These are phyloP conservation scores for Coprinellus micaceus DNA, from an alignment of 768 basidiomycete species.

Conservation along the genomic window DNA sequence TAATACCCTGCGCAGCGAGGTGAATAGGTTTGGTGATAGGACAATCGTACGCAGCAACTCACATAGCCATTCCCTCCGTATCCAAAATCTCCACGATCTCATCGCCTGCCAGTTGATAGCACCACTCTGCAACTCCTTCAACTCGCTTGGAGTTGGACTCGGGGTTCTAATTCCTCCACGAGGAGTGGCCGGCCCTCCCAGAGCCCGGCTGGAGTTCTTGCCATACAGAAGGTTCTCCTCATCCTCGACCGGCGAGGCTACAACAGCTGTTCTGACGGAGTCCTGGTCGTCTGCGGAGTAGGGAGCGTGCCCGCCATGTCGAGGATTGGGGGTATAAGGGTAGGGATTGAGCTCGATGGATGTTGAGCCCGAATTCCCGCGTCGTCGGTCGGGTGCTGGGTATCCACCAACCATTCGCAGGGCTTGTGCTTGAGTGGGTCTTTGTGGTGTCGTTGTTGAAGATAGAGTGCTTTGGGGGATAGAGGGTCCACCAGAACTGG, in stretches of 20 bases:
- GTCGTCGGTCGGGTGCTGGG: neutral
- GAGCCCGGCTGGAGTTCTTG: too few species aligned
- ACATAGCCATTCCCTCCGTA: conserved; percentile 57
- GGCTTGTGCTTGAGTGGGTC: neutral
- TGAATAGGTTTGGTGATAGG: neutral
- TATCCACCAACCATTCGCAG: neutral
- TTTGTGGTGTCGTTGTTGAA: too few species aligned
- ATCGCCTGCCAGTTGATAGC: conserved; percentile 46
- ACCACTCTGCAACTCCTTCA: conserved; percentile 36
- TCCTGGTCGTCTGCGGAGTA: neutral
- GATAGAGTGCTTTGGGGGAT: too few species aligned
- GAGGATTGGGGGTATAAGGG: neutral
- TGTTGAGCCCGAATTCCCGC: neutral
- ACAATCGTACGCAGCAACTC: conserved; percentile 21
- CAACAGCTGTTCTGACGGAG: neutral
- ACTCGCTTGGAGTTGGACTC: conserved; percentile 64
- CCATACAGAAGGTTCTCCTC: too few species aligned
- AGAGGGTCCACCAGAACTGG: too few species aligned
- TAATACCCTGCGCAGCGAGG: conserved; percentile 42
- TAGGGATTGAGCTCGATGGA: neutral
- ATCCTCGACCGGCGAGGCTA: neutral
- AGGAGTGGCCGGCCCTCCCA: too few species aligned
- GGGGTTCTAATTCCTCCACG: conserved; percentile 40
- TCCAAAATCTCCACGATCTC: conserved; percentile 46
- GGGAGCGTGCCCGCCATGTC: neutral